Percentiles rank a stretch among this genome's conserved stretches.
phyloP scores from a whole-genome alignment of 2,329 filamentous ascomycete genomes.

The Pseudopyricularia cyperi region DNA sequence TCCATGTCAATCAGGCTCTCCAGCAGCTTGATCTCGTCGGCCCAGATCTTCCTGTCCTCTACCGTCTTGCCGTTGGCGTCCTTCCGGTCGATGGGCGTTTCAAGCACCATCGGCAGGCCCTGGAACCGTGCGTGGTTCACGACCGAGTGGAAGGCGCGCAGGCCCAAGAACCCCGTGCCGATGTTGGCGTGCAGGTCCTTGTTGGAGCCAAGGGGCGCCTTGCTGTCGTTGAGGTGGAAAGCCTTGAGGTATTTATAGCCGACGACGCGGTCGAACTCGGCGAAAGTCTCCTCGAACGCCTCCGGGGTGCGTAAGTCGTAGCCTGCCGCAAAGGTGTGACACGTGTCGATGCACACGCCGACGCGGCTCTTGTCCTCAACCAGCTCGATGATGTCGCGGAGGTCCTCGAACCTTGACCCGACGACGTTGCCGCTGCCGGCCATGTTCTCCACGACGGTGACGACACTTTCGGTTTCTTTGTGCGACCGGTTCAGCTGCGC shows the following conservation, averaged over 20 bases:
- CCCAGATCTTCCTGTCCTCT: slow-evolving; percentile 79
- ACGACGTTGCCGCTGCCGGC: slow-evolving; percentile 80
- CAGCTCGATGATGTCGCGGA: slow-evolving; percentile 68
- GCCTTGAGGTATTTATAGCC: slow-evolving; percentile 71
- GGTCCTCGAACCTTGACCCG: slow-evolving; percentile 73
- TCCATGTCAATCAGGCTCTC: slow-evolving; percentile 83
- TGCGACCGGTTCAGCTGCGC: slow-evolving; percentile 73
- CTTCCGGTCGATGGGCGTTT: slow-evolving; percentile 79
- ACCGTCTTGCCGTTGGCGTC: slow-evolving; percentile 51
- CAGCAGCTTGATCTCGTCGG: slow-evolving; percentile 85
- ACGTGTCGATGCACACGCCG: slow-evolving; percentile 93
- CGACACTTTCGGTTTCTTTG: slow-evolving; percentile 57
- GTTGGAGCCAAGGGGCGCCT: slow-evolving; percentile 70
- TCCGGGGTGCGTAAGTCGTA: slow-evolving; percentile 73
- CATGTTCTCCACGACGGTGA: slow-evolving; percentile 92
- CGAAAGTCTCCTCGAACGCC: slow-evolving; percentile 60
- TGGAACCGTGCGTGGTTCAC: slow-evolving; percentile 72
- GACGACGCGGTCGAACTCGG: slow-evolving; percentile 63
- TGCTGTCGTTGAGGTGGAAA: slow-evolving; percentile 90
- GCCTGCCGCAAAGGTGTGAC: slow-evolving; percentile 87
- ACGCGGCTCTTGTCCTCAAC: slow-evolving; percentile 74
- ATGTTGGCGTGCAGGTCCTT: slow-evolving; percentile 94
- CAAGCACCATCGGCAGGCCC: slow-evolving; percentile 78
- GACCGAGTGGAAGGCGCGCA: slow-evolving; percentile 80
- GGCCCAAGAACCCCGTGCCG: slow-evolving; percentile 82